phyloP scores from a whole-genome alignment of 768 basidiomycete genomes.

The Baorangia bicolor region DNA sequence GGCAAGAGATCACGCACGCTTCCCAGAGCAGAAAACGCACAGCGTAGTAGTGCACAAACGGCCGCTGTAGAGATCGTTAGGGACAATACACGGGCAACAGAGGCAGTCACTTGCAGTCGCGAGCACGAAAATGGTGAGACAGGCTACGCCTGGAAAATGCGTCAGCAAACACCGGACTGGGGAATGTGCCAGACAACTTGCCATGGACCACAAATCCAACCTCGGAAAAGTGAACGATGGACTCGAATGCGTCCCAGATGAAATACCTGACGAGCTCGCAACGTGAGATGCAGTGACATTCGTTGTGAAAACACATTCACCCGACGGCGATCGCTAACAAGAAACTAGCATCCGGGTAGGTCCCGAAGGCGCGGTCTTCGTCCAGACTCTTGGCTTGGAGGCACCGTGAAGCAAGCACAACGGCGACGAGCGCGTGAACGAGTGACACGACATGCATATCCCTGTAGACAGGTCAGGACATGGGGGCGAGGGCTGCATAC shows the following conservation, averaged over 20 bases:
- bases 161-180: slow-evolving; percentile 1
- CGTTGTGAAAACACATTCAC: slow-evolving; percentile 37
- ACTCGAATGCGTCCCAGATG: slow-evolving; percentile 80
- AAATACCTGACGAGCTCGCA: slow-evolving; percentile 53
- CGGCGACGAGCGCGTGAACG: slow-evolving; percentile 64
- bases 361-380: slow-evolving; percentile 74
- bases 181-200: slow-evolving; percentile 20
- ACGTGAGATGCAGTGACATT: not conserved
- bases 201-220: slow-evolving; percentile 80
- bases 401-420: slow-evolving; percentile 59
- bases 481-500: not conserved
- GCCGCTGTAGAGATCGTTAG: slow-evolving; percentile 41
- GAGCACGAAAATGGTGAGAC: slow-evolving; percentile 62
- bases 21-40: slow-evolving; percentile 84
- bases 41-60: slow-evolving; percentile 80
- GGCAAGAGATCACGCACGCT: slow-evolving; percentile 42
- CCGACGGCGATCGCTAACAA: slow-evolving; percentile 70
- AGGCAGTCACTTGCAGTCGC: slow-evolving; percentile 56
- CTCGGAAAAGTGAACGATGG: slow-evolving; percentile 64
- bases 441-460: slow-evolving; percentile 71
- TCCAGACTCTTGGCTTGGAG: slow-evolving; percentile 47
- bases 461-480: slow-evolving; percentile 40
- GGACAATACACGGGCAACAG: not conserved
- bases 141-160: slow-evolving; percentile 50
- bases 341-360: slow-evolving; percentile 56